Percentiles rank a stretch among this genome's conserved stretches.
These are phyloP conservation scores for Bacidia rubella DNA, from an alignment of 495 filamentous ascomycete species.

Conservation along the genomic window DNA sequence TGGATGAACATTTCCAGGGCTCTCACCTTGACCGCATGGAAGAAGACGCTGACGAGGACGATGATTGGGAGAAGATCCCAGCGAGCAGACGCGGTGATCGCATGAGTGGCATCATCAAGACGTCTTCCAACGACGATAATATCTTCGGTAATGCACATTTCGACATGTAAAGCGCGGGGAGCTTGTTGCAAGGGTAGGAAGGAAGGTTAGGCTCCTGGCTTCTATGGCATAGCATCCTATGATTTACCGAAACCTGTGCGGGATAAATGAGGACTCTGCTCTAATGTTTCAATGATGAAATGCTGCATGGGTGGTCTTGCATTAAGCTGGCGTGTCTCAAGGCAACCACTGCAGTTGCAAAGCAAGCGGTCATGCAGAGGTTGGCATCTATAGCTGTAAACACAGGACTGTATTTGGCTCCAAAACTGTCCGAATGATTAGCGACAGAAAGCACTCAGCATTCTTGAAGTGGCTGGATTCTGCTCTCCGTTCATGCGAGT, in stretches of 20 bases:
- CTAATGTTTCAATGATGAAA: too few relatives aligned
- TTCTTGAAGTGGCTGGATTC: too few relatives aligned
- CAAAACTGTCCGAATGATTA: neutral
- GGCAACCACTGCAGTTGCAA: neutral
- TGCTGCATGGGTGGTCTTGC: too few relatives aligned
- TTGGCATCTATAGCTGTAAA: neutral
- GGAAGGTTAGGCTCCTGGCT: too few relatives aligned
- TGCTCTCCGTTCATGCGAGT: too few relatives aligned
- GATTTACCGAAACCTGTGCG: neutral
- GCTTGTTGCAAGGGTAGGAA: too few relatives aligned
- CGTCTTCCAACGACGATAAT: slow-evolving; percentile 48
- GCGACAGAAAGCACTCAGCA: too few relatives aligned
- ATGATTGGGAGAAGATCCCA: slow-evolving; percentile 32
- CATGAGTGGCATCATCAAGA: slow-evolving; percentile 63
- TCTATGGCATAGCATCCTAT: neutral
- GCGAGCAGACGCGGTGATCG: slow-evolving; percentile 39
- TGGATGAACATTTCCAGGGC: slow-evolving; percentile 73
- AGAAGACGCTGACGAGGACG: slow-evolving; percentile 48
- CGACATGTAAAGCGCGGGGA: slow-evolving; percentile 52
- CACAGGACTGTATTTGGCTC: neutral
- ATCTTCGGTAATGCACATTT: slow-evolving; percentile 65
- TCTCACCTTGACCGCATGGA: slow-evolving; percentile 54
- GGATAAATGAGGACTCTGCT: neutral
- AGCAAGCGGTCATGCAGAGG: neutral
- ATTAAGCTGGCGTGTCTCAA: neutral